Evolutionary conservation across 192 early-diverging fungal genomes (phyloP), one percentile per base, ranked within the genome.

Genomic region (Coemansia sp.): DNA sequence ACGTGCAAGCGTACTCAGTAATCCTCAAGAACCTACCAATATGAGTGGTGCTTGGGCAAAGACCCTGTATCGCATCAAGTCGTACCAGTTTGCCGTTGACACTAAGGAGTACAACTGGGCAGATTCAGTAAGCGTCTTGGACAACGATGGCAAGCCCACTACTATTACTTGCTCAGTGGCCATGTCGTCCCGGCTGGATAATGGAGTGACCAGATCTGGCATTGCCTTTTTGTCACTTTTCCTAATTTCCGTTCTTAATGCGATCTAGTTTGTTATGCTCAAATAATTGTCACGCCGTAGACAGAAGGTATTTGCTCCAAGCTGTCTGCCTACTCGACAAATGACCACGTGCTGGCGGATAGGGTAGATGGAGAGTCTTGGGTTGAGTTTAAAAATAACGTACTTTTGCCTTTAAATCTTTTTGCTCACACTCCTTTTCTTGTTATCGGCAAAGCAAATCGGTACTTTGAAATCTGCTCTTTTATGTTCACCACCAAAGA

Each of bases 41-140:
- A 64, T 71, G 24, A 72, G 65, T 11, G 75, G 68, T 3, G 73
- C 66, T 12, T 89, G 88, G 88, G 73, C 77, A 16, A 42, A 69
- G 22, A 78, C 77, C n/a, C 10, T 71, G 18, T 77, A 78, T 41
- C 76, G 88, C 29, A 79, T 86, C 20, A 73, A 81, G 52, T 86
- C 83, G 3, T 89, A 89, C 70, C 42, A 75, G 24, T 71, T 78
- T 69, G 70, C 72, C n/a, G 13, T 85, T 10, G 62, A 69, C 2
- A 60, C 67, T 13, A 59, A 51, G 4, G 43, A 78, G 63, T 74
- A 67, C 61, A 75, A 73, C 43, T 86, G 78, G 74, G 63, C 41
- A 13, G 71, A 57, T 1, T 63, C 70, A 2, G 65, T 83, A 9
- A 77, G 43, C 10, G 31, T 79, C 18, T 63, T 89, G 12, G 80